Conservation (phyloP, 148 eudicot species). For the Camellia granthamiana region DNA sequence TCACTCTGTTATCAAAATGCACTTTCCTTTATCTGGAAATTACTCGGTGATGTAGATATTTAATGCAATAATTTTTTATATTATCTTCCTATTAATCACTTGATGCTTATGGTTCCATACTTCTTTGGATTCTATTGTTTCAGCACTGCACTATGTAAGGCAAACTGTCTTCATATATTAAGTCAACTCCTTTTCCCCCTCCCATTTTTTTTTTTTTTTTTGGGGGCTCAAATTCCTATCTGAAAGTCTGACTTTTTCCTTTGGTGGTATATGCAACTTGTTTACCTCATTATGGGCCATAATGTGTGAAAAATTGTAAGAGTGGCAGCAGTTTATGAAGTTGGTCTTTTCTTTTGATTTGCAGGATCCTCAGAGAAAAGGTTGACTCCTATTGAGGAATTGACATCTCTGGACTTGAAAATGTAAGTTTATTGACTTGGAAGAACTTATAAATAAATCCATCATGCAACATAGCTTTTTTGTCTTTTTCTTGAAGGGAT, state of each 20-base stretch:
- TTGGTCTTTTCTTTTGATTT: slow-evolving; percentile 16
- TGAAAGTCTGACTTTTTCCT: background rate
- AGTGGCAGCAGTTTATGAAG: background rate
- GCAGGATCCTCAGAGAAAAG: slow-evolving; percentile 74
- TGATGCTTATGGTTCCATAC: slow-evolving; percentile 1
- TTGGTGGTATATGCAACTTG: background rate
- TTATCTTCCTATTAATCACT: background rate
- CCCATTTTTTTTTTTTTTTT: background rate
- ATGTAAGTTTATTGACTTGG: slow-evolving; percentile 22
- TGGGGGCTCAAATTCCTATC: background rate
- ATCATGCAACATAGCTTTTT: background rate
- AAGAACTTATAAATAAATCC: background rate
- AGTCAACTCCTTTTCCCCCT: background rate
- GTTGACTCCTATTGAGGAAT: slow-evolving; percentile 56
- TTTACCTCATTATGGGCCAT: background rate
- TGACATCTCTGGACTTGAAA: slow-evolving; percentile 74
- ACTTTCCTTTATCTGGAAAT: background rate
- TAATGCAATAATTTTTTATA: background rate
- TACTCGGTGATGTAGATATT: background rate
- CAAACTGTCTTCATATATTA: background rate
- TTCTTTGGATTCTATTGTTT: background rate
- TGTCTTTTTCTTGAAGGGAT: background rate
- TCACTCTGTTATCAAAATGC: background rate
- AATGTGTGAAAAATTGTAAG: background rate
- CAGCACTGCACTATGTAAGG: too few species aligned